Conservation (phyloP, 1,284 basidiomycete species). For the Pyrrhoderma lamaoense region DNA sequence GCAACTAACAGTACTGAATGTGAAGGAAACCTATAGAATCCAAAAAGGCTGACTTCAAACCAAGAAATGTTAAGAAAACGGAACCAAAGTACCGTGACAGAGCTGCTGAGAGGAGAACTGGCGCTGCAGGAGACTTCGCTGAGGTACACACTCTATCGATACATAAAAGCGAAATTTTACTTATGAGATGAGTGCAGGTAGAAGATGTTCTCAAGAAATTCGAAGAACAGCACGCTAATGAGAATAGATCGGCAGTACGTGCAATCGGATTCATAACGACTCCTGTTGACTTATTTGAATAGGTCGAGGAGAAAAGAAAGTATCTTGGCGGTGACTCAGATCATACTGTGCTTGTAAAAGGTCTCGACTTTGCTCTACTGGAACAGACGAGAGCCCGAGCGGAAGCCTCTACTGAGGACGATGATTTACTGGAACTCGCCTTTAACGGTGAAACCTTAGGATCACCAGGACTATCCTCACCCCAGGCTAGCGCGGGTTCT, state of each 20-base stretch:
- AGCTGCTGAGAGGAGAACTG: conserved; percentile 58
- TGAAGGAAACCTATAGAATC: conserved; percentile 30
- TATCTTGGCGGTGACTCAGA: conserved; percentile 86
- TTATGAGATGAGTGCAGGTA: conserved; percentile 40
- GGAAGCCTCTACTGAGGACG: conserved; percentile 49
- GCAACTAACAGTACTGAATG: not conserved
- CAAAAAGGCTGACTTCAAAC: conserved; percentile 60
- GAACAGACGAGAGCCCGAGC: conserved; percentile 73
- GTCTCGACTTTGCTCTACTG: conserved; percentile 82
- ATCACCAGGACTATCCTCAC: conserved; percentile 22
- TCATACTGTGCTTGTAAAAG: conserved; percentile 83
- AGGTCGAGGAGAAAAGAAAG: conserved; percentile 71
- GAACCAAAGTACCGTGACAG: conserved; percentile 59
- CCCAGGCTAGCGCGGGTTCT: not conserved
- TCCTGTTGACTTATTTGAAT: conserved; percentile 1
- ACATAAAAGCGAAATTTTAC: too few species aligned
- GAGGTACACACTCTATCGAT: too few species aligned
- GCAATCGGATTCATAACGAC: not conserved
- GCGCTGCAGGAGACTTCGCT: conserved; percentile 60
- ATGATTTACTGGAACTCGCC: conserved; percentile 71
- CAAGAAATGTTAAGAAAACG: conserved; percentile 54
- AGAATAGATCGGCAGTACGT: conserved; percentile 52
- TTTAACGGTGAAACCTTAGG: conserved; percentile 37
- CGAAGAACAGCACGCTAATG: conserved; percentile 50
- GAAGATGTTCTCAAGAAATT: conserved; percentile 79